Conservation (phyloP, 768 basidiomycete species). For the Suillus variegatus region DNA sequence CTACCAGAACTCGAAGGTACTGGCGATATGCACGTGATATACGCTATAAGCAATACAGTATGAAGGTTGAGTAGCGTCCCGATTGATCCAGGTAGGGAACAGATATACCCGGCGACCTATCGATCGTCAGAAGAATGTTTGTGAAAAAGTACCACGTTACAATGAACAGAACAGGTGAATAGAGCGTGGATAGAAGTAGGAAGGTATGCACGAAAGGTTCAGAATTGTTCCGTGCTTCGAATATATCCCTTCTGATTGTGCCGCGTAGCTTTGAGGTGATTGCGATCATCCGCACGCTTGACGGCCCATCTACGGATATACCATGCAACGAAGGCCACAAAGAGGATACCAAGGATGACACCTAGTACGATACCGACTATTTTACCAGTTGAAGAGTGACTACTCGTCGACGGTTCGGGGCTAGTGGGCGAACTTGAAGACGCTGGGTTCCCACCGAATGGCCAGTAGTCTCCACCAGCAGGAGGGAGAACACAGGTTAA, state of each 20-base stretch:
- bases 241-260: conserved; percentile 19
- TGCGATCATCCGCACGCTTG: conserved; percentile 28
- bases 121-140: neutral
- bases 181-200: neutral
- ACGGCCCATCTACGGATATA: conserved; percentile 52
- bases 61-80: neutral
- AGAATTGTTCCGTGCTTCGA: conserved; percentile 10
- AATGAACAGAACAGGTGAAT: neutral
- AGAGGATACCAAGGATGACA: conserved; percentile 46
- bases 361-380: conserved; percentile 54
- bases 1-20: neutral
- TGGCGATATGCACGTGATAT: neutral
- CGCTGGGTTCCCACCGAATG: conserved; percentile 57
- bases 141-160: neutral
- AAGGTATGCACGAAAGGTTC: neutral
- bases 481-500: conserved; percentile 72
- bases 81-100: neutral
- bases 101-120: neutral
- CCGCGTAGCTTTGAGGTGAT: conserved; percentile 25
- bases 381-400: conserved; percentile 33
- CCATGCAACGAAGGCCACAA: conserved; percentile 42
- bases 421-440: conserved; percentile 17
- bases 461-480: conserved; percentile 70
- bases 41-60: neutral
- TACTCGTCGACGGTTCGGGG: conserved; percentile 17